phyloP scores from a whole-genome alignment of 2,329 filamentous ascomycete species.

The Pestalotiopsis sp. region DNA sequence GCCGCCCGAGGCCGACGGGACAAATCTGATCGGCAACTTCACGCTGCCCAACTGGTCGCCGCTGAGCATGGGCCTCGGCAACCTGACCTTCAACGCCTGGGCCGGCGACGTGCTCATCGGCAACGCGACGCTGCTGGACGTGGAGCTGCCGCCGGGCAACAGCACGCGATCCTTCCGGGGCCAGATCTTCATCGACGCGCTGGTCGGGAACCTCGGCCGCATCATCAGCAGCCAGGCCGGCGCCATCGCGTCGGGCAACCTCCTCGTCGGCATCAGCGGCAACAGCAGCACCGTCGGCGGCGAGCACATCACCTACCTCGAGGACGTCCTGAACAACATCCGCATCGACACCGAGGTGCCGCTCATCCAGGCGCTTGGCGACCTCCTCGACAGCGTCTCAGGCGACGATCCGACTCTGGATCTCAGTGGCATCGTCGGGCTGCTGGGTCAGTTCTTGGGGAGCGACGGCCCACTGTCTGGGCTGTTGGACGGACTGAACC shows the following conservation, averaged over 20 bases:
- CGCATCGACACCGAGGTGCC: slow-evolving; percentile 21
- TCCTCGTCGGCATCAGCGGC: slow-evolving; percentile 25
- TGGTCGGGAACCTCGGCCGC: slow-evolving; percentile 21
- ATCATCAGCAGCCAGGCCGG: slow-evolving; percentile 23
- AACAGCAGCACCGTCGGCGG: slow-evolving; percentile 28
- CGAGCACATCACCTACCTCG: slow-evolving; percentile 28
- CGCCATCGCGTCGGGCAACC: slow-evolving; percentile 23
- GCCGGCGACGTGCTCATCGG: slow-evolving; percentile 25
- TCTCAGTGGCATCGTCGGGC: slow-evolving; percentile 1
- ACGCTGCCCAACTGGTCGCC: slow-evolving; percentile 20
- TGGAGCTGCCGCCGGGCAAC: slow-evolving; percentile 29
- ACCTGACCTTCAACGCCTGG: slow-evolving; percentile 31
- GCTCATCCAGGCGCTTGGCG: slow-evolving; percentile 21
- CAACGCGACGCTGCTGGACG: slow-evolving; percentile 21
- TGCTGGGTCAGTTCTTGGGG: neutral
- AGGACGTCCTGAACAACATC: slow-evolving; percentile 26
- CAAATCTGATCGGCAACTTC: slow-evolving; percentile 21
- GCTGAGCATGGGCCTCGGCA: slow-evolving; percentile 23
- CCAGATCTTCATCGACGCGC: slow-evolving; percentile 21
- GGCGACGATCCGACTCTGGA: slow-evolving; percentile 4
- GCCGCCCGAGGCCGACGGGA: slow-evolving; percentile 19
- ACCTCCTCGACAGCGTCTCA: slow-evolving; percentile 14
- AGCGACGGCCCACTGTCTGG: neutral
- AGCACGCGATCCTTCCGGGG: slow-evolving; percentile 27
- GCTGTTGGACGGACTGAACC: neutral